Base-by-base conservation (phyloP, 2,329 filamentous ascomycete genomes). In the Coleophoma crateriformis region DNA sequence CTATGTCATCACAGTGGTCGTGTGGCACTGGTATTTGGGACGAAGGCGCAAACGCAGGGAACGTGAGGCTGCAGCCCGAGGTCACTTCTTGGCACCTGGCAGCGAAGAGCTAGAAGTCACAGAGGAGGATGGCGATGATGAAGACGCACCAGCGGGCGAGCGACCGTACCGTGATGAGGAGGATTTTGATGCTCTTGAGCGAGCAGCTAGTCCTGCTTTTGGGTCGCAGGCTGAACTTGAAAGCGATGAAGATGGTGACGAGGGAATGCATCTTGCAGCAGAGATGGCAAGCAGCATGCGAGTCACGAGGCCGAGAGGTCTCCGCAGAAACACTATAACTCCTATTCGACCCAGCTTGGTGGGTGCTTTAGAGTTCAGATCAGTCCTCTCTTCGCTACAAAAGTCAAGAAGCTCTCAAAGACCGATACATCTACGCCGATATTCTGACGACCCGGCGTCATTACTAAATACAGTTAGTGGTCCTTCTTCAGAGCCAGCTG, bases 241-340 rank as follows among this genome's bases (percentile, higher is more conserved):
- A 10, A 72, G 73, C 27, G 77, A 81, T 19, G 70, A 73, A 3
- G 72, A 73, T 11, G 72, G 74, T 33, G 77, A 81, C 46, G 78
- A 82, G 44, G 81, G 84, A 43, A 74, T 78, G 47, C 81, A 87
- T 54, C 77, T 87, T 45, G 85, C 82, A 37, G 90, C 90, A 17
- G 91, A 97, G 67, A 81, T 99, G 64, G 85, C 87, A 37, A 94
- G 85, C 66, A 96, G 90, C 66, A 99, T 99, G 94, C 87, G 92
- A 50, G 77, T 97, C 27, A 84, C 83, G 57, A 81, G 90, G 19
- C 82, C 88, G 1, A 72, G 74, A 33, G 76, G 81, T 43, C 77
- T 77, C 41, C 79, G 83, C 54, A 82, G 86, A 57, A 85, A 85
- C 56, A 90, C 89, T 2, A 79, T 91, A 53, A 92, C 85, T 7